Base-by-base conservation (phyloP, 495 filamentous ascomycete species). In the Aspergillus funiculosus region DNA sequence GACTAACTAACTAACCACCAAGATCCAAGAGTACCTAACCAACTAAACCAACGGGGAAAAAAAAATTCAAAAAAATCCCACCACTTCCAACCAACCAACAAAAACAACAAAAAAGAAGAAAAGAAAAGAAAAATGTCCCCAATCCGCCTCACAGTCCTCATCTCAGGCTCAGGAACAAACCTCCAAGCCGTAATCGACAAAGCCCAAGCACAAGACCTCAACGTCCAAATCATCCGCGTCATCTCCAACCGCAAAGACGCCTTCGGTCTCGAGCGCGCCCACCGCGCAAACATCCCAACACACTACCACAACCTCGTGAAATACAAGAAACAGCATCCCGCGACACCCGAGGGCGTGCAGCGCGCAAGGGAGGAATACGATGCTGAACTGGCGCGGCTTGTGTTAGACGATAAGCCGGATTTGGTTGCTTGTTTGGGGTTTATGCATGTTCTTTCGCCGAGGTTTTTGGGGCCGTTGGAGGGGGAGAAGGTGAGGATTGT, bases 151-250 rank as follows among this genome's bases (percentile, higher is more conserved):
- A 79, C 79, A 28, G 74, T 86, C 42, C 75, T 87, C 43, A 86
- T 88, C 40, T 90, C 83, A 45, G 90, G 86, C 59, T 81, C 75
- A 52, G 91, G 91, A 50, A 79, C 86, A 37, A 96, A 96, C 60
- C 80, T 97, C 18, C 89, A 94, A 71, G 89, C 89, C 24, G 75
- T 95, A 28, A 92, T 95, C 56, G 84, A 94, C 64, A 82, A 84
- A 36, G 69, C 77, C 15, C 55, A n/a, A n/a, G n/a, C n/a, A n/a
- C n/a, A n/a, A n/a, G n/a, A 63, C 6, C 75, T 87, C 43, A 77
- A 84, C 45, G 75, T 79, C 28, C 71, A 66, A 22, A 86, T 96
- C 52, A 63, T 84, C 22, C 82, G 84, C 30, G 85, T 95, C 6
- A 77, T 94, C 21, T 88, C 84, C 34, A 96, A 95, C 71, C 79